Base-by-base conservation (phyloP, 2,329 filamentous ascomycete species). In the Trichoderma sp. region DNA sequence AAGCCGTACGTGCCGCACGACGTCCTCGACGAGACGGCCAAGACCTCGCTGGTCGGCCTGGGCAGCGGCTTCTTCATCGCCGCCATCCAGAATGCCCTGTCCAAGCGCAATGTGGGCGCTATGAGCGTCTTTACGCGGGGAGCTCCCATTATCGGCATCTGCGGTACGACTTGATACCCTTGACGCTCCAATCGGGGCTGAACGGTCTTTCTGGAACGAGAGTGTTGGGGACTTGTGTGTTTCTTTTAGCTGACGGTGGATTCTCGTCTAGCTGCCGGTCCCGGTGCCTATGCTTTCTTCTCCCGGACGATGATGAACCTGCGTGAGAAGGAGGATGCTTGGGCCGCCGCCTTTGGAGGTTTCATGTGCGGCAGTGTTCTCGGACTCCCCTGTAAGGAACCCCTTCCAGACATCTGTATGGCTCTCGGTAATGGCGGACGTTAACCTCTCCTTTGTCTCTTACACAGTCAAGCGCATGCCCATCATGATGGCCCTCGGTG, bases 61-160 rank as follows among this genome's bases (percentile, higher is more conserved):
- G 80, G 81, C 66, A 85, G 85, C 67, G 93, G 93, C 72, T 80
- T 90, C 74, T 84, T 92, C 77, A 76, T 90, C 67, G 90, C 92
- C 58, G 89, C 90, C 63, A 84, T 96, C 70, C 91, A 93, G 81
- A 98, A 96, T 82, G 92, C 93, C 66, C 85, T 97, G 71, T 84
- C 89, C 63, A 93, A 88, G 81, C 84, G 87, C 76, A 97, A 97
- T 78, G 82, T 95, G 70, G 92, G 93, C 72, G 85, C 88, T 68
- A 86, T 89, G 81, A 90, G 91, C 70, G 85, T 97, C 73, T 88
- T 98, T 75, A 91, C 91, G 54, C 87, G 88, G 73, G 89, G 88
- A 65, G 93, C 93, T 70, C 82, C 88, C 74, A 89, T 89, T 57
- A 90, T 94, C 74, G 90, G 77, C 52, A 72, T 79, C 45, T 73